Evolutionary conservation across 1,139 yeast species (phyloP), one percentile per base, ranked within the genome.

Genomic region (Taphrina wiesneri): DNA sequence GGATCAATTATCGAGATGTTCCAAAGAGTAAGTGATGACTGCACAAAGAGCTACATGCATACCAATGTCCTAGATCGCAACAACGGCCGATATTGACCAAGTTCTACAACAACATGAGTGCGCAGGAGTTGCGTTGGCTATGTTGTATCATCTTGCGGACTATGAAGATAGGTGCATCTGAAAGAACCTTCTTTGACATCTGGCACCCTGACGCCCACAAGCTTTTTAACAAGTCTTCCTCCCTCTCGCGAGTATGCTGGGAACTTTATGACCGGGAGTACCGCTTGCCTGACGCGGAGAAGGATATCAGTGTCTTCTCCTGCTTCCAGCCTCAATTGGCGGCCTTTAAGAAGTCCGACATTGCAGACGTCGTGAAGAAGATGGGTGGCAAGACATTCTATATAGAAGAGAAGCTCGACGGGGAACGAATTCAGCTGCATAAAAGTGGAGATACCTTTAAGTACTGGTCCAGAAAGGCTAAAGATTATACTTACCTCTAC

Each of bases 321-420:
- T 75, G 77, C 60, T 76, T 75, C 67, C 73, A 71, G 53, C 96
- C 96, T 0, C 95, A 88, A 74, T 76, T 87, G 39, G 86, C 93
- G 0, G 80, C 82, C 46, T 84, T 83, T 70, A 77, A 85, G 3
- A 77, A 78, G 34, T 75, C 77, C 3, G 66, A 66, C 2, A 60
- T 71, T 6, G 67, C 59, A 2, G 46, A 46, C 15, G 65, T 69
- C n/a, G 51, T 69, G 41, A 63, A 63, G 53, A 34, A 49, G 13
- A 68, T 70, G 76, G 1, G 52, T 7, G 43, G 52, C 9, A 73
- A 75, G 56, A 83, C 82, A 41, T 90, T 90, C 73, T 83, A 81
- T 67, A 85, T 93, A 28, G 98, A 93, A 73, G 97, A 93, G 74
- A 93, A 93, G 74, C 82, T 91, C 79, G 98, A 93, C 75, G 99